Evolutionary conservation across 306 rosid genomes (phyloP).

Genomic region (Potentilla sterilis): DNA sequence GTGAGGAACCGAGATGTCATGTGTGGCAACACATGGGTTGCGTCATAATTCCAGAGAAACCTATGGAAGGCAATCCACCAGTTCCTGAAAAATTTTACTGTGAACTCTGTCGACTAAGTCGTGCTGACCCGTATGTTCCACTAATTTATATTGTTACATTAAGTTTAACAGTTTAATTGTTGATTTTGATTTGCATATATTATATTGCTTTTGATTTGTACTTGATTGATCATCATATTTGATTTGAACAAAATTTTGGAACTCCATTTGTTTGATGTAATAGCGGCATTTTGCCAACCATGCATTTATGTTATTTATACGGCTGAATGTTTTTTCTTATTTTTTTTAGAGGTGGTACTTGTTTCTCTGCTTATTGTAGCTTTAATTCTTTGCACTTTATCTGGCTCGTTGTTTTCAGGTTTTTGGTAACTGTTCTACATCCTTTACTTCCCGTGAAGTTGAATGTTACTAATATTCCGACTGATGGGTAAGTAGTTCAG

Average conservation of each 20-base stretch:
- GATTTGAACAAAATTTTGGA: neutral
- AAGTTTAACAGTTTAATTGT: neutral
- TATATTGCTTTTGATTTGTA: neutral
- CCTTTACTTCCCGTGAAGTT: conserved; percentile 80
- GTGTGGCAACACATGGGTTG: conserved; percentile 95
- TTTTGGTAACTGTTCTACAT: conserved; percentile 63
- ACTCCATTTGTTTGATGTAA: neutral
- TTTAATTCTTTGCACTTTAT: neutral
- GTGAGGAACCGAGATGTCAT: conserved; percentile 79
- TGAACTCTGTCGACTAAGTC: conserved; percentile 85
- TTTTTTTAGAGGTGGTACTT: neutral
- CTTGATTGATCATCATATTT: neutral
- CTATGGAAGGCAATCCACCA: conserved; percentile 61
- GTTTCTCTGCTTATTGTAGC: neutral
- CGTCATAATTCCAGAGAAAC: conserved; percentile 87
- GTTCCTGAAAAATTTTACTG: conserved; percentile 81
- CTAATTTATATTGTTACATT: conserved; percentile 5
- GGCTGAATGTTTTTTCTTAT: neutral
- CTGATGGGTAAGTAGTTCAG: conserved; percentile 71
- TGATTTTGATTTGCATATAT: neutral
- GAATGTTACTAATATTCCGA: conserved; percentile 43
- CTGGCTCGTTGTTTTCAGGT: conserved; percentile 47
- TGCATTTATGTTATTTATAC: neutral
- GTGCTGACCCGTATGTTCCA: conserved; percentile 93
- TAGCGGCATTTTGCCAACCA: neutral